Evolutionary conservation across 2,329 filamentous ascomycete species (phyloP).

Genomic region (Didymella pomorum): DNA sequence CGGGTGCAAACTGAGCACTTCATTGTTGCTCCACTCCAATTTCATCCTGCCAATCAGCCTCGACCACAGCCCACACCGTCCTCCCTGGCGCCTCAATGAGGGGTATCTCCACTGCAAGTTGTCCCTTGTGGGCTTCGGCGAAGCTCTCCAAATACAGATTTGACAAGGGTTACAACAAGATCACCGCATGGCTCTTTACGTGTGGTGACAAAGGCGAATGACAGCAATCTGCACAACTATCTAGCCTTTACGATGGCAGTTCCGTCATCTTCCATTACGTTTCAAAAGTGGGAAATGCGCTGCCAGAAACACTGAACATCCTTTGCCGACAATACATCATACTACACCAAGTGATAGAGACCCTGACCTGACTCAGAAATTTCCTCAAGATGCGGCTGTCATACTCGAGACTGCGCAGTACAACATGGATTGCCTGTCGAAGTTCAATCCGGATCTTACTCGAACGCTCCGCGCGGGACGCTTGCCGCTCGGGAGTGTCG

Average conservation of each 20-base stretch:
- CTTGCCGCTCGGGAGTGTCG: constrained; percentile 13
- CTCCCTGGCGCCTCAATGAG: constrained; percentile 7
- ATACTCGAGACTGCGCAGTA: background rate
- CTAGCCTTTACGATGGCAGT: background rate
- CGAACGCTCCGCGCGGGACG: constrained; percentile 3
- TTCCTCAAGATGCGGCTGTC: background rate
- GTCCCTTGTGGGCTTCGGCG: background rate
- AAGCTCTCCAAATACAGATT: background rate
- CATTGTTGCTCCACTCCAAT: constrained; percentile 3
- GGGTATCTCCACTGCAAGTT: constrained; percentile 7
- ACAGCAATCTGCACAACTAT: background rate
- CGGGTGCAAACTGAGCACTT: background rate
- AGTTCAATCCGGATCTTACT: background rate
- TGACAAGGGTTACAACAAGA: background rate
- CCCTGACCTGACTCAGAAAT: background rate
- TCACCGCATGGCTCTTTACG: background rate
- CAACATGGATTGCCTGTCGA: background rate
- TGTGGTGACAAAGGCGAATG: constrained; percentile 1
- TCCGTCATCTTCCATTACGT: background rate
- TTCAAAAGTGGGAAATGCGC: background rate
- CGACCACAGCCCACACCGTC: background rate
- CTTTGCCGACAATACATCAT: background rate
- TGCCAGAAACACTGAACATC: background rate
- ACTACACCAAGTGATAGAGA: background rate
- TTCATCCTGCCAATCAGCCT: constrained; percentile 5